These are phyloP conservation scores for Anthostomella pinea DNA, from an alignment of 2,329 filamentous ascomycete species.

Conservation along the genomic window DNA sequence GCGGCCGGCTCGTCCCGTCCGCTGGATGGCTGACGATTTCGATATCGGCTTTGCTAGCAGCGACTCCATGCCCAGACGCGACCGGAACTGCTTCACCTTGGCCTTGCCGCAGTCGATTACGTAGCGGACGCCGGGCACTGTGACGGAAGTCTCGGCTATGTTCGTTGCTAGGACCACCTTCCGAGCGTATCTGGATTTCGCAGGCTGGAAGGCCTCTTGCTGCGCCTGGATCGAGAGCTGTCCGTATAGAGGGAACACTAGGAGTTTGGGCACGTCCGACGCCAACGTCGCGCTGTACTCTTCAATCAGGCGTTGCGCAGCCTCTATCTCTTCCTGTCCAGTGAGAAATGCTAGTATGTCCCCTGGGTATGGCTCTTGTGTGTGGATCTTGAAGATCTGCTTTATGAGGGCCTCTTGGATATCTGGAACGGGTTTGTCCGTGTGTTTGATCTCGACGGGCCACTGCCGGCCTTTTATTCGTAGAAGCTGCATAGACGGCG, in stretches of 20 bases:
- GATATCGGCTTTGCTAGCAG: conserved; percentile 88
- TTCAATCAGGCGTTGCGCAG: conserved; percentile 74
- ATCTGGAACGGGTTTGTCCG: conserved; percentile 71
- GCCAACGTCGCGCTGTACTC: conserved; percentile 73
- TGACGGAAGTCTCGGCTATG: conserved; percentile 98
- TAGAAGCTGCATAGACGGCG: conserved; percentile 43
- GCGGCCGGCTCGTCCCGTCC: conserved; percentile 87
- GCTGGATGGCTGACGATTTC: conserved; percentile 87
- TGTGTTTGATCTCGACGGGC: conserved; percentile 75
- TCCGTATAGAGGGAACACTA: conserved; percentile 80
- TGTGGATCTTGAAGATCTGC: conserved; percentile 81
- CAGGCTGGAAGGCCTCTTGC: conserved; percentile 77
- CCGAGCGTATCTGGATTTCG: conserved; percentile 67
- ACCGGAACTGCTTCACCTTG: conserved; percentile 89
- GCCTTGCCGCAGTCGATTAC: conserved; percentile 93
- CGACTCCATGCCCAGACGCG: conserved; percentile 82
- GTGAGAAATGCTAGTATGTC: conserved; percentile 91
- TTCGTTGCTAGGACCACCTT: conserved; percentile 94
- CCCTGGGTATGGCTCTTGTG: conserved; percentile 84
- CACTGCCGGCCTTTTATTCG: conserved; percentile 85
- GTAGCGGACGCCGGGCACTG: conserved; percentile 86
- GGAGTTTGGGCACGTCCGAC: conserved; percentile 68
- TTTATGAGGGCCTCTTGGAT: conserved; percentile 80
- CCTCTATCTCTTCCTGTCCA: conserved; percentile 89
- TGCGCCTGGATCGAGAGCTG: conserved; percentile 85